Conservation (phyloP, 495 filamentous ascomycete genomes). For the Haplographium delicatum region DNA sequence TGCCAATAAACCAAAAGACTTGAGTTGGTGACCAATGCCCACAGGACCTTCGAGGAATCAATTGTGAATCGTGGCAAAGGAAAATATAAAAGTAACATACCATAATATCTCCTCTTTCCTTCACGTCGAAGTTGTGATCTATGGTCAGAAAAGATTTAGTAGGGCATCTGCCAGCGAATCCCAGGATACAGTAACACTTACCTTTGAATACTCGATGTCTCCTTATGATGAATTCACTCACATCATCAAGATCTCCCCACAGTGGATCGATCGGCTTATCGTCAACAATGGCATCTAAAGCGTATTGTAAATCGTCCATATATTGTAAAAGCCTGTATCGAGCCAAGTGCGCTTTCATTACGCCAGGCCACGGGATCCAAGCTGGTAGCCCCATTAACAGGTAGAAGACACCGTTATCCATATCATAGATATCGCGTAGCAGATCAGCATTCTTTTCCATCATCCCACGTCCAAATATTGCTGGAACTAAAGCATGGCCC, state of each 20-base stretch:
- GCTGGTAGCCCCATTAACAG: conserved; percentile 48
- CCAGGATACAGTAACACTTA: background rate
- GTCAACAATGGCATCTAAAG: conserved; percentile 41
- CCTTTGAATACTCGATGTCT: conserved; percentile 29
- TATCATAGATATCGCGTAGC: conserved; percentile 47
- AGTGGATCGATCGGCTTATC: conserved; percentile 36
- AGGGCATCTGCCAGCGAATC: background rate
- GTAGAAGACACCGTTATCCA: conserved; percentile 48
- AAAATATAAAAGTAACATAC: conserved; percentile 11
- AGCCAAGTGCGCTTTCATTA: conserved; percentile 48
- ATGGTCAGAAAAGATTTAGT: background rate
- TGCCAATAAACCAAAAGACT: conserved; percentile 51
- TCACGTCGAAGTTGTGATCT: conserved; percentile 13
- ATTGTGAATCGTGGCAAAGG: background rate
- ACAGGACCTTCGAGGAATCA: conserved; percentile 40
- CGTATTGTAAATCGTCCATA: conserved; percentile 44
- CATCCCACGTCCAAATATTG: conserved; percentile 51
- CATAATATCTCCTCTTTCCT: conserved; percentile 22
- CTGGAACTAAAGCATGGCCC: conserved; percentile 42
- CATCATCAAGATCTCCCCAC: conserved; percentile 50
- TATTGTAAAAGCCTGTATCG: conserved; percentile 43
- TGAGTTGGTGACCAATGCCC: conserved; percentile 48
- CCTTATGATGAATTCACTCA: conserved; percentile 42
- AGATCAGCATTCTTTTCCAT: conserved; percentile 49
- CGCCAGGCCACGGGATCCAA: conserved; percentile 43